Evolutionary conservation across 2,329 filamentous ascomycete genomes (phyloP).

Genomic region (Aureobasidium sp.): DNA sequence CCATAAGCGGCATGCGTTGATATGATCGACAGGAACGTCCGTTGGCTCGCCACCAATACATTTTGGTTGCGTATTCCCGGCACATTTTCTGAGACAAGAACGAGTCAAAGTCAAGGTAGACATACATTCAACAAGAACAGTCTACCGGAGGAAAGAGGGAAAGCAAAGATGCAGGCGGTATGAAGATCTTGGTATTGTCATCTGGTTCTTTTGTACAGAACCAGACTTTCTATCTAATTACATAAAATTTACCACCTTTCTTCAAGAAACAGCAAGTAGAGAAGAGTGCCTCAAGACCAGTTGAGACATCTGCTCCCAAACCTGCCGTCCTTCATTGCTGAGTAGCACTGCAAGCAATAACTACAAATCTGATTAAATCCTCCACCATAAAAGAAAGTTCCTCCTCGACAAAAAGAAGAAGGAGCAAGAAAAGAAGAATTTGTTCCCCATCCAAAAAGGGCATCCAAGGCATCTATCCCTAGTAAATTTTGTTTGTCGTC

Average conservation of each 20-base stretch:
- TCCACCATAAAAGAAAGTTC: not conserved
- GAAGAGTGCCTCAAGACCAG: not conserved
- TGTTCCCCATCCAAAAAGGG: slow-evolving; percentile 9
- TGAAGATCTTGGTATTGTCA: slow-evolving; percentile 1
- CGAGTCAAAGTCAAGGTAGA: not conserved
- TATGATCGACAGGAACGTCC: slow-evolving; percentile 4
- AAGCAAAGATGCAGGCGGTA: not conserved
- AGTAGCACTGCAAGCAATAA: slow-evolving; percentile 5
- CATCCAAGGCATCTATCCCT: slow-evolving; percentile 9
- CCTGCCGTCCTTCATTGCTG: not conserved
- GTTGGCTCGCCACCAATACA: not conserved
- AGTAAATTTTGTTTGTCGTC: not conserved
- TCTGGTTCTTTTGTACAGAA: not conserved
- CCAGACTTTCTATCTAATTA: slow-evolving; percentile 5
- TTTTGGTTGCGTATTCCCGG: not conserved
- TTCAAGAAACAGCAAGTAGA: not conserved
- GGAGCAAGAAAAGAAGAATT: not conserved
- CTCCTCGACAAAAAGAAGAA: not conserved
- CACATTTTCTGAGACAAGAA: not conserved
- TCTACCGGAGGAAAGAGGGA: not conserved
- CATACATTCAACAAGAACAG: too few species aligned
- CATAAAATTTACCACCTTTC: not conserved
- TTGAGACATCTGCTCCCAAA: not conserved
- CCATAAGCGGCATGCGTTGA: not conserved
- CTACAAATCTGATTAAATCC: not conserved